Base-by-base conservation (phyloP, 768 basidiomycete species). In the Pleurotus sapidus region DNA sequence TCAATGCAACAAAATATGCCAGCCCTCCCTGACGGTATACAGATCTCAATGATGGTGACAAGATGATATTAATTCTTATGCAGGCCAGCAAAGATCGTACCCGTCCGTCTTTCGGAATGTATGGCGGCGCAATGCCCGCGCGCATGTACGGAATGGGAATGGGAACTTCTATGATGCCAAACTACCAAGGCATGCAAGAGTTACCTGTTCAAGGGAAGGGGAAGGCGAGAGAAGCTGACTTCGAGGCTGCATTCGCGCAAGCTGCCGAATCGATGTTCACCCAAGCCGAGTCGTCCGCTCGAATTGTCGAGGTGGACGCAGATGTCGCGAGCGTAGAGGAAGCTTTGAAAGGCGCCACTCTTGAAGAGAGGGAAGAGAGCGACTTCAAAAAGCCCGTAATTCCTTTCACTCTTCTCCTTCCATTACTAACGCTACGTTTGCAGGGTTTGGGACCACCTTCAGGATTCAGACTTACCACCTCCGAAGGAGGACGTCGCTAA, bases 221-320 rank as follows among this genome's bases (percentile, higher is more conserved):
- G 12, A 98, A 96, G 68, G 91, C 77, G 15, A 78, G 82, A 56
- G 88, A 92, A 53, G 83, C 81, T 3, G 91, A 91, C 68, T 91
- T 93, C 57, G 91, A 93, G 62, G 87, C 87, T n/a, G 91, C 91
- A 8, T 93, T 93, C 70, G 87, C 84, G 9, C 81, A 88, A 63
- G 75, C 80, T 2, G 74, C 76, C 4, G 83, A 81, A n/a, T 83
- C 84, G 17, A 64, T 86, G n/a, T 69, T 71, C 12, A 65, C 73
- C 11, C 76, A 80, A 60, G 59, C 70, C 23, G 74, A 75, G 27
- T 75, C 69, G 48, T 34, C 30, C 30, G 78, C 81, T 15, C 72
- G 74, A 50, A 81, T 88, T 12, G 83, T 79, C 18, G 85, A 87
- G 66, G 70, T 86, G 9, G 74, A 78, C 24, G 74, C 80, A 47